phyloP scores from a whole-genome alignment of 495 filamentous ascomycete species.

The Chaetomium tenue region DNA sequence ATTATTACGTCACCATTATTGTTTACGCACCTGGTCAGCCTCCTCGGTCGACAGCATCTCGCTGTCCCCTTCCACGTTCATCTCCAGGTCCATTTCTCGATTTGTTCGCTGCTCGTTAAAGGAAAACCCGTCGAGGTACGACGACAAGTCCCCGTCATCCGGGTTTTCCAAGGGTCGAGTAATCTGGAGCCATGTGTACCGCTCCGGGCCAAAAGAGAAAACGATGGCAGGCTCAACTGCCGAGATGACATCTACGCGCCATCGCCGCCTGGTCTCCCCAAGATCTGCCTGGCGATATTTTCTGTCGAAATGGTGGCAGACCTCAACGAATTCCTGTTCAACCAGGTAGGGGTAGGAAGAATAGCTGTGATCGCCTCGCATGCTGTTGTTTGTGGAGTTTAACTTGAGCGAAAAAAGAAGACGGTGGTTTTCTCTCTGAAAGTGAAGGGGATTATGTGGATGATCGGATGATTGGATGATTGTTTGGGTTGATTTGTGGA shows the following conservation, averaged over 20 bases:
- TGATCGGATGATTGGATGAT: no score
- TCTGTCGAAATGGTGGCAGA: constrained; percentile 58
- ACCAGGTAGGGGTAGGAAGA: constrained; percentile 57
- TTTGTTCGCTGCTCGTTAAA: constrained; percentile 22
- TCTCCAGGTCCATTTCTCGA: constrained; percentile 32
- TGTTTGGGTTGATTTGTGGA: no score
- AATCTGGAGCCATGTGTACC: constrained; percentile 50
- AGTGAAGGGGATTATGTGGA: no score
- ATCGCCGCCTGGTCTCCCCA: constrained; percentile 45
- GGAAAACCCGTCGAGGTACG: constrained; percentile 41
- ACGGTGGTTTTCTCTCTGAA: no score
- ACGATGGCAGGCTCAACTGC: constrained; percentile 33
- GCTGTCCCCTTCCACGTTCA: constrained; percentile 34
- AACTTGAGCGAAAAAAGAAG: no score
- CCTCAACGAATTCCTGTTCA: constrained; percentile 57
- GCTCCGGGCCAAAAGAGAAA: constrained; percentile 34
- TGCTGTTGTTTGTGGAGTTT: neutral
- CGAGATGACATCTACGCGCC: constrained; percentile 41
- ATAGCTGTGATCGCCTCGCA: constrained; percentile 21
- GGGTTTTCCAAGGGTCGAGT: constrained; percentile 44
- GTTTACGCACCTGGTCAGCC: constrained; percentile 44
- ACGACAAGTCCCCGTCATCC: constrained; percentile 44
- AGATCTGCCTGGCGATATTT: constrained; percentile 53
- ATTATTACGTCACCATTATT: neutral
- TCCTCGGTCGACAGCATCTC: constrained; percentile 49